A percentile compares a stretch with the other conserved stretches of the same genome.
phyloP scores from a whole-genome alignment of 257 asterid species.

The Primulina tabacum region DNA sequence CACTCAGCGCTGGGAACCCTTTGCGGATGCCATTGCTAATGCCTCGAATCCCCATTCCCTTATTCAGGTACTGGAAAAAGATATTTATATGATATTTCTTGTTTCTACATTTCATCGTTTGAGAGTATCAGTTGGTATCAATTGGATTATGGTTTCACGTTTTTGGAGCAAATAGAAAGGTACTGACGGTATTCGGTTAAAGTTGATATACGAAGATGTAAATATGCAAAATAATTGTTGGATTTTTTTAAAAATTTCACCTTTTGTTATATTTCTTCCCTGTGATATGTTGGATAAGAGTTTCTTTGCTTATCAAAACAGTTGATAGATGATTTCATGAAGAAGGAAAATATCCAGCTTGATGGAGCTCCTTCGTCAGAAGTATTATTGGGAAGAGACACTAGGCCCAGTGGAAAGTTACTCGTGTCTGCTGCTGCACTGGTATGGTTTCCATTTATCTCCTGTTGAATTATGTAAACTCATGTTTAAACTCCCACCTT shows the following conservation, averaged over 20 bases:
- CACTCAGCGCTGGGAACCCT: constrained; percentile 93
- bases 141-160: no score
- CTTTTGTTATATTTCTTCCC: constrained; percentile 3
- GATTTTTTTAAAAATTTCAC: neutral
- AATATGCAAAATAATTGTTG: no score
- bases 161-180: neutral
- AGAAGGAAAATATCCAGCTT: constrained; percentile 56
- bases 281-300: constrained; percentile 9
- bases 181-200: neutral
- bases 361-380: constrained; percentile 45
- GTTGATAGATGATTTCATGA: constrained; percentile 65
- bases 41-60: constrained; percentile 60
- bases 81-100: no score
- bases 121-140: no score
- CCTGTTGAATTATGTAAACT: constrained; percentile 10
- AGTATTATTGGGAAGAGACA: constrained; percentile 82
- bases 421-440: constrained; percentile 77
- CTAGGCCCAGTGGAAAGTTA: constrained; percentile 83
- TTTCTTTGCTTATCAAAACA: constrained; percentile 33
- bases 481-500: constrained; percentile 1
- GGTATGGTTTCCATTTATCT: constrained; percentile 37
- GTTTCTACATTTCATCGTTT: no score
- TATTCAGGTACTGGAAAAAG: constrained; percentile 47
- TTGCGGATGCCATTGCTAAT: constrained; percentile 74
- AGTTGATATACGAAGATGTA: no score